Evolutionary conservation across 208 protist genomes (phyloP).

Genomic region (Leishmania turanica): DNA sequence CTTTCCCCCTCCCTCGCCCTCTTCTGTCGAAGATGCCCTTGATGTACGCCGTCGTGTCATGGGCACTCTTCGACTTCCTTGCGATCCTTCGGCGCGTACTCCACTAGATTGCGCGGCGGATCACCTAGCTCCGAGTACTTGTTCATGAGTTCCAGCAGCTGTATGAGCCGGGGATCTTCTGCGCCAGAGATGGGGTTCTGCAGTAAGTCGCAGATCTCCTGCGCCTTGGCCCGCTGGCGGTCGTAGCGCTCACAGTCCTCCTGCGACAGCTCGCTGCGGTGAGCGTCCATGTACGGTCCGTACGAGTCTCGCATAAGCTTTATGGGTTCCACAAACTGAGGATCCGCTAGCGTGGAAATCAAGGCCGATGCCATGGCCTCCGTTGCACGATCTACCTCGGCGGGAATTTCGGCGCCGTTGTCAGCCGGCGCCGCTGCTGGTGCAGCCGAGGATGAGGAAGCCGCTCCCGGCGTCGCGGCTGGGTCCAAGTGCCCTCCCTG

Average conservation of each 20-base stretch:
- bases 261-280: constrained; percentile 33
- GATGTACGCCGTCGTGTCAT: neutral
- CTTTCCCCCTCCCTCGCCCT: neutral
- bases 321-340: constrained; percentile 64
- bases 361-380: constrained; percentile 52
- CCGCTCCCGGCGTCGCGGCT: neutral
- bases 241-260: constrained; percentile 57
- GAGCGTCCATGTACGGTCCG: constrained; percentile 45
- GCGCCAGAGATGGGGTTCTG: constrained; percentile 39
- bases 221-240: constrained; percentile 49
- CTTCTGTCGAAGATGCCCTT: neutral
- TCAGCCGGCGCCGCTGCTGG: neutral
- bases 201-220: constrained; percentile 68
- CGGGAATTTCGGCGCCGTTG: neutral
- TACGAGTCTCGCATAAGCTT: constrained; percentile 71
- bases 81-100: constrained; percentile 30
- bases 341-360: constrained; percentile 48
- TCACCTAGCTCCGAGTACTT: constrained; percentile 72
- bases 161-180: constrained; percentile 47
- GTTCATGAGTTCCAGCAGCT: constrained; percentile 66
- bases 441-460: constrained; percentile 11
- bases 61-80: neutral
- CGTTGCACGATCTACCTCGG: constrained; percentile 3
- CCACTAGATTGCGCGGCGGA: constrained; percentile 43
- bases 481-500: neutral